Evolutionary conservation across 2,329 filamentous ascomycete species (phyloP).

Genomic region (Sporothrix inflata): DNA sequence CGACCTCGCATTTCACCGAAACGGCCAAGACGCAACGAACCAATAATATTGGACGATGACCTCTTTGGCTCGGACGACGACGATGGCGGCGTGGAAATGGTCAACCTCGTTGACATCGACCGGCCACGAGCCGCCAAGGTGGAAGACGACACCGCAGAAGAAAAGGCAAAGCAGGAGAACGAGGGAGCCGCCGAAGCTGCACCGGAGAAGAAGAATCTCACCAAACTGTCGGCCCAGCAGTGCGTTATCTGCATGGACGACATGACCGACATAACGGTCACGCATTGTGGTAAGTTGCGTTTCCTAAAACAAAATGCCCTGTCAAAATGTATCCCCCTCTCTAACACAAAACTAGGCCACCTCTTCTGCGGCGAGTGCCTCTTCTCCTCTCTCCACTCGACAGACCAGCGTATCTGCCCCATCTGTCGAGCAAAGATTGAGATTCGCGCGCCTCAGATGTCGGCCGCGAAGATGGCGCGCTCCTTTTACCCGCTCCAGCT

Average conservation of each 20-base stretch:
- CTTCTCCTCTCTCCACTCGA: conserved; percentile 61
- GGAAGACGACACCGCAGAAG: background rate
- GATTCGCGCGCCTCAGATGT: conserved; percentile 40
- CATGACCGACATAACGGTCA: conserved; percentile 61
- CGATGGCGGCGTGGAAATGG: conserved; percentile 38
- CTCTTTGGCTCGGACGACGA: conserved; percentile 32
- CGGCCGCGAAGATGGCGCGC: conserved; percentile 48
- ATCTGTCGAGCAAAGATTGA: conserved; percentile 66
- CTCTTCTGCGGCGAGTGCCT: conserved; percentile 67
- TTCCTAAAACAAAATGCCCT: background rate
- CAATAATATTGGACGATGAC: conserved; percentile 24
- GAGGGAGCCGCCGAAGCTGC: background rate
- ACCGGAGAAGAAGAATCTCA: conserved; percentile 40
- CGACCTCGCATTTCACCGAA: conserved; percentile 23
- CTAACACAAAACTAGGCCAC: conserved; percentile 54
- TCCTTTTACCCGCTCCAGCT: conserved; percentile 63
- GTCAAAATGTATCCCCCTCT: background rate
- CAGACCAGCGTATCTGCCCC: conserved; percentile 61
- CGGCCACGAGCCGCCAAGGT: conserved; percentile 13
- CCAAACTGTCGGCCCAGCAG: conserved; percentile 61
- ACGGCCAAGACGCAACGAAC: background rate
- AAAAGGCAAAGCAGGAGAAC: background rate
- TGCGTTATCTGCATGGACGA: conserved; percentile 72
- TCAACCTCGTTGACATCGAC: conserved; percentile 44
- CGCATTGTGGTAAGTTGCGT: conserved; percentile 63